Evolutionary conservation across 2,329 filamentous ascomycete genomes (phyloP), one percentile per base, ranked within the genome.

Genomic region (Beauveria pseudobassiana): DNA sequence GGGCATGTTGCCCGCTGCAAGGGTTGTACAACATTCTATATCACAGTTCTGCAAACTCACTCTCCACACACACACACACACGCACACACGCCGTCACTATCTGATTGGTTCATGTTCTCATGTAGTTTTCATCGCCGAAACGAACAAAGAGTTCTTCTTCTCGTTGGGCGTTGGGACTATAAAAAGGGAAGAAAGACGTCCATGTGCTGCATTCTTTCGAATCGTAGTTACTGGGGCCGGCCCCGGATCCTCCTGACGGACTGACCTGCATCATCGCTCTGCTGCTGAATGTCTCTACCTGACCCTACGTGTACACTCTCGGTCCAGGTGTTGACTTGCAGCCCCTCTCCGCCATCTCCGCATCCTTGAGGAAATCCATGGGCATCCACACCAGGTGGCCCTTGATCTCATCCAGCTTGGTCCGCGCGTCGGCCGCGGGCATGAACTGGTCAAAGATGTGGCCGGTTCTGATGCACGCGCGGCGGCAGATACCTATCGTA

Each of bases 371-470:
- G 72, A 96, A 98, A 51, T 92, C 85, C 69, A 98, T 74, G n/a
- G 92, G 92, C 87, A 96, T 93, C 90, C 91, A 96, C 7, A 98
- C 93, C 46, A 98, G 74, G 77, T 98, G 93, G 0, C 93, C 93
- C 76, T 86, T 87, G 67, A 98, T 85, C 70, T 88, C 81, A 68
- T 91, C 87, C 55, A 98, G 78, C 73, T 93, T 91, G 66, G 81
- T 73, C 18, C 90, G 82, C 7, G 95, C 86, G 61, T 96, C 87
- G 26, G 87, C 80, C 0, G 86, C 83, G 0, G 89, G 88, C 72
- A 89, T 82, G 74, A 88, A 91, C 63, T 84, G 84, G 72, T 96
- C 91, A 69, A 90, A 96, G 63, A 98, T 81, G 74, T 98, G 95
- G 0, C 95, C 93, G 3, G 91, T 78, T 73, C 91, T 95, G 64